Conservation (phyloP, 768 basidiomycete genomes). For the Lactifluus piperatus region DNA sequence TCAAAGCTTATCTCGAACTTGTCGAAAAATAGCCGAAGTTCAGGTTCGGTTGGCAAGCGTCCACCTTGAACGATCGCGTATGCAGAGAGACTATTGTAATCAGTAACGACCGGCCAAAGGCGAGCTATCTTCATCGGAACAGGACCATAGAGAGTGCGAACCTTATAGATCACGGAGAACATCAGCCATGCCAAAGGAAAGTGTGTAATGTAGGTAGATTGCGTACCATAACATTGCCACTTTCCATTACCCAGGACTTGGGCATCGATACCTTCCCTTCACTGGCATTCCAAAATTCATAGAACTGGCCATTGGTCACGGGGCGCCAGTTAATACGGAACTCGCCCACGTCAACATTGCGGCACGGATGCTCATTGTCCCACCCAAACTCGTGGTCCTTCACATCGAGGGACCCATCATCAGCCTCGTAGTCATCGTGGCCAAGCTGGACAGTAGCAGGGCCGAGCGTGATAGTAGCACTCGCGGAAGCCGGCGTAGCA, state of each 20-base stretch:
- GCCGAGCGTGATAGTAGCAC: slow-evolving; percentile 47
- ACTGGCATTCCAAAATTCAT: slow-evolving; percentile 46
- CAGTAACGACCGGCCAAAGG: slow-evolving; percentile 81
- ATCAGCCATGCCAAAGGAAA: neutral
- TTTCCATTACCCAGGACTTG: slow-evolving; percentile 61
- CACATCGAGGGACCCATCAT: slow-evolving; percentile 39
- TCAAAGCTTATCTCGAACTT: slow-evolving; percentile 66
- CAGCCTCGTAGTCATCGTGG: slow-evolving; percentile 72
- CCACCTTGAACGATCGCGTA: slow-evolving; percentile 89
- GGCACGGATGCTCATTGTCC: slow-evolving; percentile 86
- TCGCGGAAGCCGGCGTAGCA: slow-evolving; percentile 34
- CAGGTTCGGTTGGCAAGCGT: slow-evolving; percentile 86
- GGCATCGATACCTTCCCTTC: slow-evolving; percentile 46
- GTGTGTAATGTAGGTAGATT: neutral
- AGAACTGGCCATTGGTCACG: slow-evolving; percentile 84
- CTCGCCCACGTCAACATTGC: slow-evolving; percentile 46
- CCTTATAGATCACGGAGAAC: slow-evolving; percentile 28
- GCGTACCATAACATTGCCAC: slow-evolving; percentile 44
- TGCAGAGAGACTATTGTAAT: slow-evolving; percentile 66
- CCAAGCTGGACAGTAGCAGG: slow-evolving; percentile 59
- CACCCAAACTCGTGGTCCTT: slow-evolving; percentile 74
- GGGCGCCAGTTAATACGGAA: slow-evolving; percentile 83
- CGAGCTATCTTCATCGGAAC: slow-evolving; percentile 66
- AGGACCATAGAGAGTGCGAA: slow-evolving; percentile 84
- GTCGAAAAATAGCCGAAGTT: slow-evolving; percentile 72